A percentile compares a stretch with the other conserved stretches of the same genome.
phyloP scores from a whole-genome alignment of 148 eudicot species.

The Chenopodium suecicum region DNA sequence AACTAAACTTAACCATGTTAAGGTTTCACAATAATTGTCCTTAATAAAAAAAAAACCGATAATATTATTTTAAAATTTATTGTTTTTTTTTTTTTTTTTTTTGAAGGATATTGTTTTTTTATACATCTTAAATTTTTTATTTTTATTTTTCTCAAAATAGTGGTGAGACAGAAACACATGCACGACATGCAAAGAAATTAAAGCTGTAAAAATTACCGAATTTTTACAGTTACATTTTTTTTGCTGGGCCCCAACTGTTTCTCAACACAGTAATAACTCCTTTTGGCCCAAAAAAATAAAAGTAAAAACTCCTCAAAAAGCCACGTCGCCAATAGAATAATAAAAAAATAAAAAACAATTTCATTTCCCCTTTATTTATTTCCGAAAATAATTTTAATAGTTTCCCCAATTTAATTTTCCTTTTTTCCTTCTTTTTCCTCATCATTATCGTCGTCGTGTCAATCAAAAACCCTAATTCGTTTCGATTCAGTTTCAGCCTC shows the following conservation, averaged over 20 bases:
- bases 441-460: constrained; percentile 28
- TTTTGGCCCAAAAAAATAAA: neutral
- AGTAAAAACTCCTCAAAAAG: neutral
- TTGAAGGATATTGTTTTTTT: too few species aligned
- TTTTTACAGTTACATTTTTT: constrained; percentile 2
- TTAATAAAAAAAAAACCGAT: too few species aligned
- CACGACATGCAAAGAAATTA: neutral
- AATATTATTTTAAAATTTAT: too few species aligned
- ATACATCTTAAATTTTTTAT: too few species aligned
- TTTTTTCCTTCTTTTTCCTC: constrained; percentile 3
- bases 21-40: too few species aligned
- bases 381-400: neutral
- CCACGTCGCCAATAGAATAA: neutral
- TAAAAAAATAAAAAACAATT: neutral
- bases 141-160: neutral
- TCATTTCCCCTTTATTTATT: neutral
- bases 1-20: too few species aligned
- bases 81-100: too few species aligned
- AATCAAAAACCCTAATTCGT: constrained; percentile 53
- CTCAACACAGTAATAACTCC: neutral
- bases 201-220: neutral
- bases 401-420: neutral
- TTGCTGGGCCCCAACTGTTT: constrained; percentile 6
- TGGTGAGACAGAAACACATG: neutral
- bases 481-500: constrained; percentile 52